Base-by-base conservation (phyloP, 169 alveolate genomes). In the Amoebophrya sp. region DNA sequence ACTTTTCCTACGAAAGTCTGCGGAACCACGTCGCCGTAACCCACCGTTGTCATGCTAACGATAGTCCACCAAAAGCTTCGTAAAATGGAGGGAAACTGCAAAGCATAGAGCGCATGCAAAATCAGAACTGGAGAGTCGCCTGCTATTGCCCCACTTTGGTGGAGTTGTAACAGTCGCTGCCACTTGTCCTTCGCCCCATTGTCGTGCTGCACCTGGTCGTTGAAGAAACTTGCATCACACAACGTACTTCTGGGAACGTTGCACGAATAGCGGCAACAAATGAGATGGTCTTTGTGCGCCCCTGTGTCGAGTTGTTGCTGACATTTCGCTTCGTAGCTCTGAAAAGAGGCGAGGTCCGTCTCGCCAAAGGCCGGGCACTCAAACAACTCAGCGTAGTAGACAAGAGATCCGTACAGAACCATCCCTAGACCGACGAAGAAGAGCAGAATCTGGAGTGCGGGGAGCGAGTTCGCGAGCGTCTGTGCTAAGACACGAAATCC, bases 41-140 rank as follows among this genome's bases (percentile, higher is more conserved):
- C 83, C 33, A 65, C 83, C 33, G 83, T 65, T 1, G 83, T 65
- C 83, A 65, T 65, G 83, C 38, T 65, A 10, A 65, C 83, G 83
- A 65, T 6, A 29, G 83, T 65, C 83, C 83, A 65, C 83, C 83
- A 65, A 18, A 65, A 65, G 39, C 38, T 36, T 29, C 83, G 12
- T 26, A 65, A 26, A 26, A 65, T 65, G 2, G 33, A 6, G 39
- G 83, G 83, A 65, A 65, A 65, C 33, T 18, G 83, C 38, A 65
- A 6, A 29, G 83, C 12, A 36, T 65, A 65, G 3, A 65, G 26
- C 3, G 83, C 38, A 1, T 65, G 83, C 2, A 65, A 12, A 26
- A 65, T 65, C 33, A 29, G 83, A 10, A 26, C 26, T 26, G 0
- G 39, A n/a, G n/a, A n/a, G n/a, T n/a, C n/a, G n/a, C n/a, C n/a